Percentiles rank a stretch among this genome's conserved stretches.
Evolutionary conservation across 1,284 basidiomycete species (phyloP).

Genomic region (Neolentinus lepideus): DNA sequence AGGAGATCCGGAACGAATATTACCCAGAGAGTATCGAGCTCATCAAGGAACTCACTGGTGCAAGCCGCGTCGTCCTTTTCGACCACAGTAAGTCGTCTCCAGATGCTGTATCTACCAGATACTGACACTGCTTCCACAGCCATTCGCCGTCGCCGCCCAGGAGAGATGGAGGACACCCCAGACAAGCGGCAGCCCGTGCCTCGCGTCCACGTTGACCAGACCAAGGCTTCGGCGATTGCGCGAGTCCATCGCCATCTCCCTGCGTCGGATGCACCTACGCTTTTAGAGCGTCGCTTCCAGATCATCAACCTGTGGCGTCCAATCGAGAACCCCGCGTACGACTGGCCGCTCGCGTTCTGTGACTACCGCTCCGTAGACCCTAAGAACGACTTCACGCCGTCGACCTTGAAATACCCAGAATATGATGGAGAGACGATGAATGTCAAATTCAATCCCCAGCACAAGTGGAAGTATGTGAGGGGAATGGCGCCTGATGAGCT

Average conservation of each 20-base stretch:
- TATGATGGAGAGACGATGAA: constrained; percentile 29
- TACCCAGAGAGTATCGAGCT: constrained; percentile 54
- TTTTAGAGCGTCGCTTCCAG: constrained; percentile 44
- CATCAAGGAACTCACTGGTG: constrained; percentile 55
- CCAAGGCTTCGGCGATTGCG: constrained; percentile 35
- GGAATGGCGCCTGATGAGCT: constrained; percentile 40
- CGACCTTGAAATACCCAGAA: constrained; percentile 24
- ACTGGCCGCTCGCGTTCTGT: constrained; percentile 40
- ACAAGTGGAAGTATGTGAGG: constrained; percentile 40
- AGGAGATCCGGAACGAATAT: constrained; percentile 43
- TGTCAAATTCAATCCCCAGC: constrained; percentile 30
- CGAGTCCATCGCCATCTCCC: constrained; percentile 51
- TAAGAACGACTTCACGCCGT: constrained; percentile 25
- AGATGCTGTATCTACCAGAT: not conserved
- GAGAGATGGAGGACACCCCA: constrained; percentile 28
- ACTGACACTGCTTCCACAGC: constrained; percentile 19
- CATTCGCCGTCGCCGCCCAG: constrained; percentile 35
- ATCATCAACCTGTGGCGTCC: constrained; percentile 54
- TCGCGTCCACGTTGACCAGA: constrained; percentile 53
- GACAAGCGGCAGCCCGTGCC: constrained; percentile 42
- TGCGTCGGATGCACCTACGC: constrained; percentile 34
- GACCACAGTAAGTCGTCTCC: constrained; percentile 49
- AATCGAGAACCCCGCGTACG: constrained; percentile 33
- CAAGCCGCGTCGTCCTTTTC: constrained; percentile 49
- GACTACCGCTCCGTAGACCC: constrained; percentile 34